Evolutionary conservation across 2,329 filamentous ascomycete genomes (phyloP).

Genomic region (Epichloe uncinata): DNA sequence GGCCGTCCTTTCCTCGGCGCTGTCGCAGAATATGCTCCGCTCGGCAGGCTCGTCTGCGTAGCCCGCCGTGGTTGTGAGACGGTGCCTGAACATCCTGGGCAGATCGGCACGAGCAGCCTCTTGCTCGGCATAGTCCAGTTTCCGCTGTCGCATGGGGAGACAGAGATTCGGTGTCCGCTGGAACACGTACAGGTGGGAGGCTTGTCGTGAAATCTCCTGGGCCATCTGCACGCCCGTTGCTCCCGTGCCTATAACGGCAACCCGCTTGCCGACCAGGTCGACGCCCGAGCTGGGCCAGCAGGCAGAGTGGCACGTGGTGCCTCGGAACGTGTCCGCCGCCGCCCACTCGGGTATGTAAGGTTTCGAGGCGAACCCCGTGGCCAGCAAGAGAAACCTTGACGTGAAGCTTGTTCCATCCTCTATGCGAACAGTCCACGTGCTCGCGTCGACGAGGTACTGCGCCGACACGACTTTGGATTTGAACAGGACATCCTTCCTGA

Average conservation of each 20-base stretch:
- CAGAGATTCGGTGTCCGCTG: conserved; percentile 55
- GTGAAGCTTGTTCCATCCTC: conserved; percentile 34
- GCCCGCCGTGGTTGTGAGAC: conserved; percentile 30
- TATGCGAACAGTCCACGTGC: conserved; percentile 37
- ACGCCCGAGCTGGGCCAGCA: conserved; percentile 46
- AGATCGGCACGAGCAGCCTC: neutral
- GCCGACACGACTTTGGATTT: conserved; percentile 40
- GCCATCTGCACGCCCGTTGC: conserved; percentile 51
- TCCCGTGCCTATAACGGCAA: conserved; percentile 51
- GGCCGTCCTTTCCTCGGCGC: conserved; percentile 32
- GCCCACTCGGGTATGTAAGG: conserved; percentile 48
- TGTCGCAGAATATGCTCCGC: conserved; percentile 38
- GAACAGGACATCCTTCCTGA: conserved; percentile 45
- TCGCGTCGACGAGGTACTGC: conserved; percentile 32
- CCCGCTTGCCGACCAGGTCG: conserved; percentile 42
- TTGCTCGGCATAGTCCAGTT: neutral
- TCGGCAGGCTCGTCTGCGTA: neutral
- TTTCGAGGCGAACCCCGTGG: conserved; percentile 45
- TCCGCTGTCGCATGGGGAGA: conserved; percentile 43
- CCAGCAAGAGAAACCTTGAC: conserved; percentile 38
- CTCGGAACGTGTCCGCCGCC: conserved; percentile 46
- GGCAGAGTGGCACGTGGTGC: conserved; percentile 44
- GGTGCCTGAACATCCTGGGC: conserved; percentile 40
- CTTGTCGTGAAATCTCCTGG: conserved; percentile 43
- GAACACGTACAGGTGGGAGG: conserved; percentile 43